Conservation (phyloP, 306 rosid species). For the Castanopsis chinensis region DNA sequence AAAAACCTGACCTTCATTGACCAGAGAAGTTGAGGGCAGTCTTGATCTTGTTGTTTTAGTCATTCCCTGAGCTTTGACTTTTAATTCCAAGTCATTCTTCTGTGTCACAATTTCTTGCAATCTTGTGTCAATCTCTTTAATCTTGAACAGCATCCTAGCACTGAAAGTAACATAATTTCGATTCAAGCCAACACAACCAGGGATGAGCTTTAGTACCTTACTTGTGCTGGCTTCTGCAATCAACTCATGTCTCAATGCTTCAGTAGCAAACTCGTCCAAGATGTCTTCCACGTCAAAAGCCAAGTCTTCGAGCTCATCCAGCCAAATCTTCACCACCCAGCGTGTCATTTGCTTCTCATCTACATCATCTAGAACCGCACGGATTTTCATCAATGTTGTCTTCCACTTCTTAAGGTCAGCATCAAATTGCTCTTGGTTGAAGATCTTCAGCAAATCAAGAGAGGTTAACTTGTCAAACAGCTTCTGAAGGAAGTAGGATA, state of each 20-base stretch:
- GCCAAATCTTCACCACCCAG: background rate
- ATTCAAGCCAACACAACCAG: background rate
- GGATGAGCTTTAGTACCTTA: background rate
- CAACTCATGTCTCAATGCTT: background rate
- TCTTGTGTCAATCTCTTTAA: too few species aligned
- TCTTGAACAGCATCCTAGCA: background rate
- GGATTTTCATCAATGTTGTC: background rate
- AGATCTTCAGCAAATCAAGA: background rate
- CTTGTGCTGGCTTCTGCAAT: background rate
- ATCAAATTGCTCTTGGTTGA: background rate
- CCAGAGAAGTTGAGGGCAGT: background rate
- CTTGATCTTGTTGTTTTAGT: background rate
- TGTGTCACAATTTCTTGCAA: too few species aligned
- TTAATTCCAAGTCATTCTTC: background rate
- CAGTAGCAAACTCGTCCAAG: slow-evolving; percentile 4
- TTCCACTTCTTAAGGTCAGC: background rate
- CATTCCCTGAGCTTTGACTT: background rate
- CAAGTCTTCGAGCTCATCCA: slow-evolving; percentile 10
- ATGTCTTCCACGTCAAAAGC: slow-evolving; percentile 18
- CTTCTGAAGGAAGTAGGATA: too few species aligned
- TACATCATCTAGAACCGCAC: too few species aligned
- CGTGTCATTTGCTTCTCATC: background rate
- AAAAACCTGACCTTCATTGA: background rate
- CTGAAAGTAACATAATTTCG: background rate
- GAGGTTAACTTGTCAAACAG: background rate